These are phyloP conservation scores for Fraxinus angustifolia DNA, from an alignment of 305 asterid species.

Conservation along the genomic window DNA sequence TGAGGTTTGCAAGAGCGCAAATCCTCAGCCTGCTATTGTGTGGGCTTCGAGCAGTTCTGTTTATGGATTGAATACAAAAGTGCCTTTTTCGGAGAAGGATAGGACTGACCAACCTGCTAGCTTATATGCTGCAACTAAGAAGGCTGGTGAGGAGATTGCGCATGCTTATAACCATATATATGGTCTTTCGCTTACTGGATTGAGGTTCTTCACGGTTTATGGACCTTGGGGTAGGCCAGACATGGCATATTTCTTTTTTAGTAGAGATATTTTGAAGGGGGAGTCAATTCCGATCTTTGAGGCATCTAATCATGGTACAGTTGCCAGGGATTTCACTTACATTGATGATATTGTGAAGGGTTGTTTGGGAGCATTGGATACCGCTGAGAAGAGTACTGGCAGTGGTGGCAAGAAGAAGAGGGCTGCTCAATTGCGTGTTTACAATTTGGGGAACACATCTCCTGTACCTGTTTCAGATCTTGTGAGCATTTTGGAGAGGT, in stretches of 20 bases:
- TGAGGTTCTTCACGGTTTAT: conserved; percentile 26
- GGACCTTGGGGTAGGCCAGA: conserved; percentile 32
- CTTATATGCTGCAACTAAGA: conserved; percentile 11
- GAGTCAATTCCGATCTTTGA: conserved; percentile 17
- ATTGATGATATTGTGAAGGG: conserved; percentile 28
- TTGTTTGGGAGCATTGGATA: conserved; percentile 25
- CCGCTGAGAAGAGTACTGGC: conserved; percentile 25
- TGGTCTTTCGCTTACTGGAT: conserved; percentile 14
- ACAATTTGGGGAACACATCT: conserved; percentile 25
- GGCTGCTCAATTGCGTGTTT: conserved; percentile 20
- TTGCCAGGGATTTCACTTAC: conserved; percentile 25
- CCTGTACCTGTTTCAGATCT: conserved; percentile 25
- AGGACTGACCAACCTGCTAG: conserved; percentile 26
- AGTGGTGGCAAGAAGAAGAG: conserved; percentile 26
- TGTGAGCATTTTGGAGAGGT: conserved; percentile 24
- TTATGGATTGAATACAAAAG: conserved; percentile 23
- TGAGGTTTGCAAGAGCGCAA: conserved; percentile 24
- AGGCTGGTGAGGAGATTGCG: conserved; percentile 5
- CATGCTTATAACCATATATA: conserved; percentile 1
- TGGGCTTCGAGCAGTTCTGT: conserved; percentile 30
- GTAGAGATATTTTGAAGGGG: conserved; percentile 21
- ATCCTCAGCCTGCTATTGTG: conserved; percentile 23
- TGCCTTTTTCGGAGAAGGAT: conserved; percentile 24
- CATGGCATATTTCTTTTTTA: conserved; percentile 29
- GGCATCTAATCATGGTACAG: conserved; percentile 19